Evolutionary conservation across 768 basidiomycete species (phyloP), one percentile per base, ranked within the genome.

Genomic region (Melanogaster broomeanus): DNA sequence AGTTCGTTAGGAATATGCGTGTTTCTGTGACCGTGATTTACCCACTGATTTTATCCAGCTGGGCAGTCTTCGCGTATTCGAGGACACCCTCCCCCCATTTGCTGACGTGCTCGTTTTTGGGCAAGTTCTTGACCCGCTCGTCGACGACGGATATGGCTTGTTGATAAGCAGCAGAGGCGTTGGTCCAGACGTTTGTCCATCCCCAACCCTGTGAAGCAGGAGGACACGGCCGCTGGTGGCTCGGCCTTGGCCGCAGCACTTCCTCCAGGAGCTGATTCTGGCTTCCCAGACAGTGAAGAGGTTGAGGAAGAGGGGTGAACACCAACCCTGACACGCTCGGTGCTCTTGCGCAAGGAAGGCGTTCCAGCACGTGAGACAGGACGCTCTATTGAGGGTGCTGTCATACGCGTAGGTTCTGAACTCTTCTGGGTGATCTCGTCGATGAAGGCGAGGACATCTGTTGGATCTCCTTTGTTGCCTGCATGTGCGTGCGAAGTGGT

Each of bases 381-480:
- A 15, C 82, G 74, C 44, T 85, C 83, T 49, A 80, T 71, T 58
- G 81, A 77, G 25, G 76, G 65, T 22, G 79, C 71, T 15, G 84
- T 71, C 4, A 81, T 62, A 24, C 87, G 83, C 18, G 85, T 82
- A 12, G 89, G 87, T 57, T 89, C 90, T 6, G 87, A 78, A 69
- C 86, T 88, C 72, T 93, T 95, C 81, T 91, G 90, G 0, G 90
- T 93, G 57, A 96, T 92, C 72, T 97, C 92, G 67, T 97, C 91
- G 37, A 97, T 82, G 75, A 95, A 96, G 15, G 93, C 93, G 24
- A 95, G 82, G 22, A 90, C 93, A 55, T 92, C 90, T 3, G 87
- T 84, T 51, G 82, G 81, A 59, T 94, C 88, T 28, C 83, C 85
- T 55, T 81, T 81, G 34, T 73, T 75, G 48, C 62, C 59, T 39